These are phyloP conservation scores for Kurtzmaniella cleridarum DNA, from an alignment of 805 yeast species.

Conservation along the genomic window DNA sequence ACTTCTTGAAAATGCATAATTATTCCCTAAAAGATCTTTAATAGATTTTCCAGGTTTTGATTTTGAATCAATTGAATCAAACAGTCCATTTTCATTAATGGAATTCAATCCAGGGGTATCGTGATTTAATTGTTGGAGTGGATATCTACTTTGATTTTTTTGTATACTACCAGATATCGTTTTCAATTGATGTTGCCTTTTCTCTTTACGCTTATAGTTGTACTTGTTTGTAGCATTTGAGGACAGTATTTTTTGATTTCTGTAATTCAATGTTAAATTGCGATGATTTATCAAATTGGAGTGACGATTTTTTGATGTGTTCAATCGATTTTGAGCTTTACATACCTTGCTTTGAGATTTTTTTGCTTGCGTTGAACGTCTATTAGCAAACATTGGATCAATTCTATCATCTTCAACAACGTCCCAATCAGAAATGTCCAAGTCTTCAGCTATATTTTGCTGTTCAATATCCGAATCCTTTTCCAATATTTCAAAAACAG, in stretches of 20 bases:
- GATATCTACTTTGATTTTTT: too few relatives aligned
- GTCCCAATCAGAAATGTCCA: conserved; percentile 5
- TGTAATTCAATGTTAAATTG: neutral
- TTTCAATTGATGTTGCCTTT: too few relatives aligned
- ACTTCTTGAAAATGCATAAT: conserved; percentile 16
- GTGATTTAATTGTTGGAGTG: too few relatives aligned
- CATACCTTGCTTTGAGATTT: neutral
- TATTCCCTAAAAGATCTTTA: conserved; percentile 6
- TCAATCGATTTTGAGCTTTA: neutral
- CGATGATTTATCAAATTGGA: neutral
- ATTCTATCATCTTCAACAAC: conserved; percentile 13
- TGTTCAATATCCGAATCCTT: too few relatives aligned
- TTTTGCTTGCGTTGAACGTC: neutral
- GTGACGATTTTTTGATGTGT: neutral
- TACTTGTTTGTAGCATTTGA: neutral
- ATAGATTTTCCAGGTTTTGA: neutral
- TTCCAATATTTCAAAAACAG: too few relatives aligned
- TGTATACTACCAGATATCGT: too few relatives aligned
- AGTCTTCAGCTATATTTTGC: conserved; percentile 2
- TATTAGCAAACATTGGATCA: conserved; percentile 13
- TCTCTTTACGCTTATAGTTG: neutral
- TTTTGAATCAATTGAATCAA: too few relatives aligned
- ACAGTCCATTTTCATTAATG: too few relatives aligned
- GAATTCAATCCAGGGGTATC: too few relatives aligned
- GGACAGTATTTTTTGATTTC: neutral